Evolutionary conservation across 345 rosid species (phyloP).

Genomic region (Eucalyptus decipiens): DNA sequence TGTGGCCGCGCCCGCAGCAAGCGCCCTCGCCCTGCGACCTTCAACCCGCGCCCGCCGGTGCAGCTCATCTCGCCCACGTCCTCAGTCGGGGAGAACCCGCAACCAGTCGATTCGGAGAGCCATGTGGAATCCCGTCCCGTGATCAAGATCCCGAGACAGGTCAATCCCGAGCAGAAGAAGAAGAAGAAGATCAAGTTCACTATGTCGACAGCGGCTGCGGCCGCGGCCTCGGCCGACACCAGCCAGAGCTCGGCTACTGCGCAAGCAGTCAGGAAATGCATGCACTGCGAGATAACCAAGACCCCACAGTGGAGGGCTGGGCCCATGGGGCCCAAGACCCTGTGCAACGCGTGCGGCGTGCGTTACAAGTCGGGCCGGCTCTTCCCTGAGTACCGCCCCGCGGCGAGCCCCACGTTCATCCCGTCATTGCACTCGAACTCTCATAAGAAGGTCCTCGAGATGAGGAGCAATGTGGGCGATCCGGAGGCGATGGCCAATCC

Average conservation of each 20-base stretch:
- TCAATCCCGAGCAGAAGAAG: slow-evolving; percentile 39
- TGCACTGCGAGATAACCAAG: slow-evolving; percentile 94
- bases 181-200: slow-evolving; percentile 63
- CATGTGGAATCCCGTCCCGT: slow-evolving; percentile 46
- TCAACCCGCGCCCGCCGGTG: slow-evolving; percentile 40
- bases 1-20: slow-evolving; percentile 89
- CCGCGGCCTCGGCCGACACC: slow-evolving; percentile 16
- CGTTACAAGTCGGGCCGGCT: slow-evolving; percentile 93
- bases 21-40: slow-evolving; percentile 74
- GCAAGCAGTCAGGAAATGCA: slow-evolving; percentile 62
- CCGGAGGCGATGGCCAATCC: background rate
- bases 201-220: background rate
- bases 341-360: slow-evolving; percentile 97
- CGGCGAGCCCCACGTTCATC: slow-evolving; percentile 84
- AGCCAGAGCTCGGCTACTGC: slow-evolving; percentile 16
- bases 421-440: slow-evolving; percentile 94
- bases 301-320: slow-evolving; percentile 99
- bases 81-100: background rate
- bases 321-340: slow-evolving; percentile 96
- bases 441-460: slow-evolving; percentile 89
- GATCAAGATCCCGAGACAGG: slow-evolving; percentile 62
- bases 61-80: slow-evolving; percentile 30
- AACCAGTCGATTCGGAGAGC: slow-evolving; percentile 38
- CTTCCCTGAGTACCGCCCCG: slow-evolving; percentile 97
- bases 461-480: slow-evolving; percentile 50